Percentiles rank a stretch among this genome's conserved stretches.
Evolutionary conservation across 2,329 filamentous ascomycete genomes (phyloP).

Genomic region (Aspergillus felis): DNA sequence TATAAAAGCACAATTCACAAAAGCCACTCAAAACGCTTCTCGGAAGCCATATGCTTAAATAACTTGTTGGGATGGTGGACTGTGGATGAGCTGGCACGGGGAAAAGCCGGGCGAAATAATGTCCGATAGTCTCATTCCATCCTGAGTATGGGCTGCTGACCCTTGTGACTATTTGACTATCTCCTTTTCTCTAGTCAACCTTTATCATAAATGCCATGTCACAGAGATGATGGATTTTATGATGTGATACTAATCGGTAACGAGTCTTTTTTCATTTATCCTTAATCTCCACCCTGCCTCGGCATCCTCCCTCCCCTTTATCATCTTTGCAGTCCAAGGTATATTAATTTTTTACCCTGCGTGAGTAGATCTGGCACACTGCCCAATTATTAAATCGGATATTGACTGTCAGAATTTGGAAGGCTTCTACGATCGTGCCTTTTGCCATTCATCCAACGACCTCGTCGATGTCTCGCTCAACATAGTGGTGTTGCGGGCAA

Average conservation of each 20-base stretch:
- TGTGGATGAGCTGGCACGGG: slow-evolving; percentile 1
- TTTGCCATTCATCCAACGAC: not conserved
- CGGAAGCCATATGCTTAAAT: not conserved
- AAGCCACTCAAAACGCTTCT: not conserved
- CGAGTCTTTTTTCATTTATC: not conserved
- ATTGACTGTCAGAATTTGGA: not conserved
- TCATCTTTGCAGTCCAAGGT: not conserved
- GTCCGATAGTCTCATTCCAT: slow-evolving; percentile 1
- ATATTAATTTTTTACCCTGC: not conserved
- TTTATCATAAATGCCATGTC: not conserved
- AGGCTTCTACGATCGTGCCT: not conserved
- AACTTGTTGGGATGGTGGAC: not conserved
- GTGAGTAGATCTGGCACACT: not conserved
- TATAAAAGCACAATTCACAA: not conserved
- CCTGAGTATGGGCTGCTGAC: not conserved
- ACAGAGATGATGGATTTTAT: not conserved
- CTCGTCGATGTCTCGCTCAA: not conserved
- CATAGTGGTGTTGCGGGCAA: not conserved
- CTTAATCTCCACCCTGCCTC: not conserved
- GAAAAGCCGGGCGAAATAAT: slow-evolving; percentile 6
- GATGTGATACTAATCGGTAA: not conserved
- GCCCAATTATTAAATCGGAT: not conserved
- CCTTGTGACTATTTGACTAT: not conserved
- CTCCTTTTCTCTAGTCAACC: not conserved
- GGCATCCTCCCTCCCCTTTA: not conserved